These are phyloP conservation scores for Coniferiporia sulphurascens DNA, from an alignment of 1,284 basidiomycete genomes.

Conservation along the genomic window DNA sequence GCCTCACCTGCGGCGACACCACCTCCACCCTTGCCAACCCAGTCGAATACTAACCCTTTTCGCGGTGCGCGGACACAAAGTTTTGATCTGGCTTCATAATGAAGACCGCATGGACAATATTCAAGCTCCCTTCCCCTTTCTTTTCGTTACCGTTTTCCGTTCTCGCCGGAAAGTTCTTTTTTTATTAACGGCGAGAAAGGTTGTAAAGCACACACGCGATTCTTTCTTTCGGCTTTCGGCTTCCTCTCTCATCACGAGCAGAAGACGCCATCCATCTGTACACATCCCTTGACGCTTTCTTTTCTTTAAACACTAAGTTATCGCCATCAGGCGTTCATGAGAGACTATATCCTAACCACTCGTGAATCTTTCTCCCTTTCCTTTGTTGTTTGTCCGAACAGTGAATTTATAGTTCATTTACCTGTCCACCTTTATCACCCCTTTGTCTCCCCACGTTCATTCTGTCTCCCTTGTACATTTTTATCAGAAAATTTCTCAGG, in stretches of 20 bases:
- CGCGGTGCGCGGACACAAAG: neutral
- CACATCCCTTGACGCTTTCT: neutral
- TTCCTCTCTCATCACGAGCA: neutral
- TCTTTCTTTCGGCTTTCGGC: neutral
- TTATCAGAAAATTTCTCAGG: neutral
- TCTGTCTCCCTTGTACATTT: neutral
- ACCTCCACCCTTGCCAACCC: neutral
- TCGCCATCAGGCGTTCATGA: conserved; percentile 1
- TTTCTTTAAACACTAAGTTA: conserved; percentile 9
- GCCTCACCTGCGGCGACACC: neutral
- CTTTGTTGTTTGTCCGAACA: neutral
- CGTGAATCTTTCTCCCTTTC: neutral
- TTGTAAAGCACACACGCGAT: too few species aligned
- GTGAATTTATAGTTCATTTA: neutral
- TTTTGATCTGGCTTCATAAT: neutral
- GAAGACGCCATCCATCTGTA: neutral
- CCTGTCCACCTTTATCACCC: neutral
- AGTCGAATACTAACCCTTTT: neutral
- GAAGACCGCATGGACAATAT: neutral
- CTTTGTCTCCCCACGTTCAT: neutral
- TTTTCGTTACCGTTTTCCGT: neutral
- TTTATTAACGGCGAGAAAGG: too few species aligned
- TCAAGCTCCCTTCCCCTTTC: neutral
- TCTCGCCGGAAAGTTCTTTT: neutral
- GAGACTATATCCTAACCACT: neutral